A percentile compares a stretch with the other conserved stretches of the same genome.
These are phyloP conservation scores for Ceratobasidium sp. DNA, from an alignment of 1,284 basidiomycete genomes.

Conservation along the genomic window DNA sequence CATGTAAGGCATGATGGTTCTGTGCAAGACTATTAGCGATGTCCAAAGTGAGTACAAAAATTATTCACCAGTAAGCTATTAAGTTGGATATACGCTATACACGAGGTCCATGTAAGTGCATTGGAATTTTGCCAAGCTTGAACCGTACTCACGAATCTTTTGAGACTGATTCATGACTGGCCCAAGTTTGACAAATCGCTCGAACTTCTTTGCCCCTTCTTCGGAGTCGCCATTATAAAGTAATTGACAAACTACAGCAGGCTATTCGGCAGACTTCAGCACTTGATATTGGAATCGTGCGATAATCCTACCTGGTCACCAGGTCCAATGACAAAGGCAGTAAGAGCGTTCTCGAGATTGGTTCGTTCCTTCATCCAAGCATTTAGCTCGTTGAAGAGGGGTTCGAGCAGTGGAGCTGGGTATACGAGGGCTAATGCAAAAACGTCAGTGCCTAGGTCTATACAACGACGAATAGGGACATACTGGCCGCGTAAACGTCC, in stretches of 20 bases:
- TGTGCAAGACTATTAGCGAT: neutral
- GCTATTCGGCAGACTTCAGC: neutral
- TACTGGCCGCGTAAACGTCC: constrained; percentile 16
- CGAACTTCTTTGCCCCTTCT: constrained; percentile 37
- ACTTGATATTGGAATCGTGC: neutral
- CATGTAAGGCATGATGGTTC: constrained; percentile 4
- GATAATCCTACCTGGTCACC: constrained; percentile 1
- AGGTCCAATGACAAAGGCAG: neutral
- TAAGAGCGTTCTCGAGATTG: neutral
- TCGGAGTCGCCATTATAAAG: constrained; percentile 23
- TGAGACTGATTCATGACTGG: constrained; percentile 10
- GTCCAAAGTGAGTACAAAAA: neutral
- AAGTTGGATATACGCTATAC: neutral
- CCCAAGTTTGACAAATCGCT: constrained; percentile 43
- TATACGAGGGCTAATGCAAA: neutral
- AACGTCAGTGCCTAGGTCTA: too few species aligned
- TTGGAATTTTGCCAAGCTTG: neutral
- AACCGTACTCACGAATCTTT: neutral
- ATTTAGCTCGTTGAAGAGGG: constrained; percentile 21
- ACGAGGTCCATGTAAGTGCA: neutral
- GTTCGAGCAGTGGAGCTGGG: constrained; percentile 23
- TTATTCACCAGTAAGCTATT: too few species aligned
- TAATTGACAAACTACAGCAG: constrained; percentile 12
- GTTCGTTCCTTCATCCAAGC: constrained; percentile 31
- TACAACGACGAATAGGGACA: too few species aligned